Evolutionary conservation across 345 rosid species (phyloP), one percentile per base, ranked within the genome.

Genomic region (Corchorus capsularis): DNA sequence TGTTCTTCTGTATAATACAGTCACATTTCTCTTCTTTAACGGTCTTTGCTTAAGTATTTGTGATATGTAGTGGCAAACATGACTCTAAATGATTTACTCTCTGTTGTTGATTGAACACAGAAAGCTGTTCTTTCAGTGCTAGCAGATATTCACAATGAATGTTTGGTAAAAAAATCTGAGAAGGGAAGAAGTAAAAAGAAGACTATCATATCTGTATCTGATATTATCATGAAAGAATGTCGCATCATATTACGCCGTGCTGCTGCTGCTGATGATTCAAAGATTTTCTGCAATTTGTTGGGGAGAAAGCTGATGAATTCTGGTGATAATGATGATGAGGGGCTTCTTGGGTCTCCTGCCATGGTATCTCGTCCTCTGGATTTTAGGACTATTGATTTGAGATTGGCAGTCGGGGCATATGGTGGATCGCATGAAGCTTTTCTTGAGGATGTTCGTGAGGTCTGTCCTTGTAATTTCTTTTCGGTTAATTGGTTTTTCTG

Each of bases 61-160:
- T 3, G 1, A 39, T 61, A 27, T 61, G 5, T 46, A 10, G 8
- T 22, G 13, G 54, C 6, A 46, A 62, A 59, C 78, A 54, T 56
- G 56, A 59, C 79, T 73, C 86, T 82, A 75, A 86, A 56, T 73
- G 50, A 37, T 45, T 20, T 76, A 45, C 49, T 80, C 63, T 59
- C 79, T 37, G 55, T 74, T 73, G 68, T 85, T 87, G 74, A 77
- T 88, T 82, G 88, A 82, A 78, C 74, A 78, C 99, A 96, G 99
- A 96, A 93, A 96, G 98, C 98, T 81, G 98, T 93, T 83, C 89
- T 96, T 81, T 87, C 94, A 49, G 93, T 96, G 86, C 88, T 96
- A 67, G 94, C 88, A 27, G 93, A 93, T 81, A 75, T 91, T 78
- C 74, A 62, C 47, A 81, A 69, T 77, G 89, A 90, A 78, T 85